These are phyloP conservation scores for Iris macrosiphon DNA, from an alignment of 106 monocot genomes.

Conservation along the genomic window DNA sequence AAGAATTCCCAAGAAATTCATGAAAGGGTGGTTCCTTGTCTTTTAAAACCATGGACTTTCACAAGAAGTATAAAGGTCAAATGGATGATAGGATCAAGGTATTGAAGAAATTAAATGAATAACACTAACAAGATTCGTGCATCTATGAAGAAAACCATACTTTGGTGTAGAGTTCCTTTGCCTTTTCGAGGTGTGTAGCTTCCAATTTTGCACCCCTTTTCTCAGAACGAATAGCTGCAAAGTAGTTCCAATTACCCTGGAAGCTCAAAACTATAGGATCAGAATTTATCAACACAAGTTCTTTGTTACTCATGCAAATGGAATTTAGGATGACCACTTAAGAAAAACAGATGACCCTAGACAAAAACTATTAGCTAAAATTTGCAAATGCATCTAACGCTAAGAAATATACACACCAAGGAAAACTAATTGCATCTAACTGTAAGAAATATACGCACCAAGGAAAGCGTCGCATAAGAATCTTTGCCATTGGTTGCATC, in stretches of 20 bases:
- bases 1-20: neutral
- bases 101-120: neutral
- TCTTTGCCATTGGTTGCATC: conserved; percentile 96
- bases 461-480: conserved; percentile 72
- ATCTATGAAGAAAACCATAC: conserved; percentile 21
- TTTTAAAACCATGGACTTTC: neutral
- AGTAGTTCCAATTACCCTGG: conserved; percentile 92
- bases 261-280: neutral
- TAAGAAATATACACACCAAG: neutral
- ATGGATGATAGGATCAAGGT: neutral
- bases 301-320: neutral
- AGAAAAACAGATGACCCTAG: neutral
- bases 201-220: conserved; percentile 88
- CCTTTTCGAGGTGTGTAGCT: conserved; percentile 96
- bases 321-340: neutral
- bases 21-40: neutral
- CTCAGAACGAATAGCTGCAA: conserved; percentile 83
- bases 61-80: neutral
- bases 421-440: neutral
- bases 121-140: neutral
- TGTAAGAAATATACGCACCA: conserved; percentile 33
- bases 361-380: neutral
- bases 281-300: neutral
- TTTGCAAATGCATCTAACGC: neutral
- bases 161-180: conserved; percentile 87